Evolutionary conservation across 306 rosid genomes (phyloP), one percentile per base, ranked within the genome.

Genomic region (Astragalus membranaceus): DNA sequence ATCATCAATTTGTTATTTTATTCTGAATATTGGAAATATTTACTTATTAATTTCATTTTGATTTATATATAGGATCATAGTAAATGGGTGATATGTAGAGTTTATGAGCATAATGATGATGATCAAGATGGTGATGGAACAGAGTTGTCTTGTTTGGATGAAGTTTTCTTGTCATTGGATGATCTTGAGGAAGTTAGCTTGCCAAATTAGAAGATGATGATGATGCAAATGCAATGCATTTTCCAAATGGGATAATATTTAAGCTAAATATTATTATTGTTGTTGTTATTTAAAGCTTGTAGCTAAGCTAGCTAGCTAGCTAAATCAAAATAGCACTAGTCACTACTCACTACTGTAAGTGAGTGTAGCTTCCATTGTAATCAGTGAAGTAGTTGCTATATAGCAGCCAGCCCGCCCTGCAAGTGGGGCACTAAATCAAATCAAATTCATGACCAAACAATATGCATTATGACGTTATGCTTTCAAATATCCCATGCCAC

Each of bases 121-220:
- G 66, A 71, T 1, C 70, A 77, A 2, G 85, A 77, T 5, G 96
- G 78, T 36, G 87, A 80, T 59, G 96, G 96, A 61, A 79, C 83
- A 3, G 94, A 90, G 69, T 89, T 93, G 16, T 93, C 98, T 3
- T 88, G 95, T 81, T 84, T 94, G 95, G 98, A 94, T 74, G 97
- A 94, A 79, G 98, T 94, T 68, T 94, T 90, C 86, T 83, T 90
- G 67, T 84, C 97, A 37, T 76, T 94, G 83, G 98, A 94, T 63
- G 98, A 94, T 87, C 96, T 94, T 58, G 97, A 94, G 0, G 98
- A 94, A 83, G 86, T 94, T 47, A 88, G 98, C 74, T 78, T 88
- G 70, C 98, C 98, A 50, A 85, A 83, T 86, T 85, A 82, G 75
- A 32, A 15, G 69, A 26, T 39, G 67, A 60, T 30, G 23, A 20